Evolutionary conservation across 257 asterid genomes (phyloP), one percentile per base, ranked within the genome.

Genomic region (Ophiorrhiza pumila): DNA sequence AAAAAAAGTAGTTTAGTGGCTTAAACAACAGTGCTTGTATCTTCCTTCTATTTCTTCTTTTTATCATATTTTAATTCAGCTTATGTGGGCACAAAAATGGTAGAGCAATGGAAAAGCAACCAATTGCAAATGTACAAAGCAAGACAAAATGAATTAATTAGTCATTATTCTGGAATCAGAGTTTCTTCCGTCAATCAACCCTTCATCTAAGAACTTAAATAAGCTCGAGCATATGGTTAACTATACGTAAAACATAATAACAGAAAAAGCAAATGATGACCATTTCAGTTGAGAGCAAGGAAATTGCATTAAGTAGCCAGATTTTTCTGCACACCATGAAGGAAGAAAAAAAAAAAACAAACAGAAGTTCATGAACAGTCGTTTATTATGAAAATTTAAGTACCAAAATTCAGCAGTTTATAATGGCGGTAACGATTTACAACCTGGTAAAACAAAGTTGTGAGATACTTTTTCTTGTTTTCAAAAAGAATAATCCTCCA

Each of bases 1-100:
- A 56, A 70, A 68, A 49, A 76, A 37, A 65, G 20, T 22, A 31
- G 64, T 62, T 76, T 66, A 67, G 74, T 76, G 35, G 66, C 74
- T 53, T 41, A 50, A 46, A 72, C 41, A 69, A 65, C n/a, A 39
- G 67, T 12, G 23, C 7, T 18, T 37, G 58, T 13, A 29, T 50
- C 25, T 50, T 9, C 57, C 25, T 50, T 14, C 25, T 17, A 47
- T 39, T 2, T 61, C 13, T 22, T 29, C 41, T 34, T 58, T 22
- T 4, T 27, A 11, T 22, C 9, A 9, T 56, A 58, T 27, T 27
- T 29, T 4, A 58, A 2, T 58, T 58, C 9, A 58, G 17, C 7
- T 4, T 29, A 58, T 58, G 5, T 13, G 39, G 39, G 20, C 39
- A 58, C 3, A 2, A 14, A 27, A 29, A 58, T 4, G 17, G 13